phyloP scores from a whole-genome alignment of 305 asterid genomes.

The Rubia occidens region DNA sequence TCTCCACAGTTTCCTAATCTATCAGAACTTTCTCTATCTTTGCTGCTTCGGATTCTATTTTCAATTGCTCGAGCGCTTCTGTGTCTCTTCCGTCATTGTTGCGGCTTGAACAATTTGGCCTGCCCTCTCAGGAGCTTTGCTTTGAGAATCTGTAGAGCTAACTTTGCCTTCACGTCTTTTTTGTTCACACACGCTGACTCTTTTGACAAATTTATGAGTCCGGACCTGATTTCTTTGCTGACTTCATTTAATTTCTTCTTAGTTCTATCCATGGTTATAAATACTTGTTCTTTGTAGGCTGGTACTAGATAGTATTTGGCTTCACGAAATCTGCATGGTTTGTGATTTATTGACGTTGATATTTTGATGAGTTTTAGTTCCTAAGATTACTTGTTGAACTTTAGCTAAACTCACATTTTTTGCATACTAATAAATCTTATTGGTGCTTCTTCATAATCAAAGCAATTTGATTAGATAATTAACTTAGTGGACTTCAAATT shows the following conservation, averaged over 20 bases:
- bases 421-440: too few species aligned
- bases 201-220: conserved; percentile 42
- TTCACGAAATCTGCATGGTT: too few species aligned
- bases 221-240: conserved; percentile 39
- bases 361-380: too few species aligned
- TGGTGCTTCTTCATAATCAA: too few species aligned
- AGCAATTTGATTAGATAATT: too few species aligned
- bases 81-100: conserved; percentile 39
- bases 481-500: neutral
- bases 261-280: conserved; percentile 28
- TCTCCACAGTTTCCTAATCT: conserved; percentile 35
- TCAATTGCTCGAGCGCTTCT: conserved; percentile 43
- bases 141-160: conserved; percentile 46
- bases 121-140: conserved; percentile 59
- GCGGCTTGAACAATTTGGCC: conserved; percentile 50
- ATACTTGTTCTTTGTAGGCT: too few species aligned
- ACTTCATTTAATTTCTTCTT: conserved; percentile 30
- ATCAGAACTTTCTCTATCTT: conserved; percentile 34
- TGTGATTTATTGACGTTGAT: too few species aligned
- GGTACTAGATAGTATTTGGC: too few species aligned
- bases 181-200: conserved; percentile 40
- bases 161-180: conserved; percentile 46
- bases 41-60: conserved; percentile 42
- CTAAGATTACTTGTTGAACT: too few species aligned
- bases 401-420: too few species aligned